phyloP scores from a whole-genome alignment of 495 filamentous ascomycete genomes.

The Xylaria curta region DNA sequence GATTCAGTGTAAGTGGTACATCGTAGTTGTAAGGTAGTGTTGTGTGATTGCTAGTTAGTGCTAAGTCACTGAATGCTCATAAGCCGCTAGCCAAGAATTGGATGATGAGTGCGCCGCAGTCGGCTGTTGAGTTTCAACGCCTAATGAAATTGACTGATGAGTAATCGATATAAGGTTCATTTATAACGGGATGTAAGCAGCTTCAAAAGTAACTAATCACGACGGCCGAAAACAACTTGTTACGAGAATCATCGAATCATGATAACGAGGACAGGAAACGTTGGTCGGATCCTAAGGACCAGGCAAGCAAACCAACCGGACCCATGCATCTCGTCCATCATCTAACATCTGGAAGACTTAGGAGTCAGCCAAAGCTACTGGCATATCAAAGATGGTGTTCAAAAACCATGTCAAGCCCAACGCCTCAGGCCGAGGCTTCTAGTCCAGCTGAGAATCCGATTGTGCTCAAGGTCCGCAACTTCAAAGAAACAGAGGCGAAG shows the following conservation, averaged over 20 bases:
- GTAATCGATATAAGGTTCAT: background rate
- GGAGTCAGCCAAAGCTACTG: background rate
- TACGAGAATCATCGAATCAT: background rate
- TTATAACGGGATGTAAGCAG: background rate
- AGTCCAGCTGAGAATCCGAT: background rate
- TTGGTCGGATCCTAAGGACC: background rate
- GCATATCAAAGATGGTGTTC: background rate
- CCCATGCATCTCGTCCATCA: background rate
- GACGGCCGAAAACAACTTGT: background rate
- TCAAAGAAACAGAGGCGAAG: background rate
- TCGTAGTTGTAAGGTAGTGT: too few species aligned
- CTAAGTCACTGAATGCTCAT: too few species aligned
- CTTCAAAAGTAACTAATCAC: background rate
- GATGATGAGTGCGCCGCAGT: background rate
- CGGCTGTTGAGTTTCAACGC: background rate
- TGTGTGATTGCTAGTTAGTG: too few species aligned
- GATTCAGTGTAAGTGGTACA: too few species aligned
- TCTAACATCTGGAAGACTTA: background rate
- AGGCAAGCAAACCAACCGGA: background rate
- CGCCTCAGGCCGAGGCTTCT: background rate
- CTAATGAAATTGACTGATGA: too few species aligned
- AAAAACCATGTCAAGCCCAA: background rate
- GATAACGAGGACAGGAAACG: background rate
- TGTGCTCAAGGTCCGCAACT: background rate
- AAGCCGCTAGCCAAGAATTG: too few species aligned